Base-by-base conservation (phyloP, 2,329 filamentous ascomycete species). In the Penicillium hesseltinei region DNA sequence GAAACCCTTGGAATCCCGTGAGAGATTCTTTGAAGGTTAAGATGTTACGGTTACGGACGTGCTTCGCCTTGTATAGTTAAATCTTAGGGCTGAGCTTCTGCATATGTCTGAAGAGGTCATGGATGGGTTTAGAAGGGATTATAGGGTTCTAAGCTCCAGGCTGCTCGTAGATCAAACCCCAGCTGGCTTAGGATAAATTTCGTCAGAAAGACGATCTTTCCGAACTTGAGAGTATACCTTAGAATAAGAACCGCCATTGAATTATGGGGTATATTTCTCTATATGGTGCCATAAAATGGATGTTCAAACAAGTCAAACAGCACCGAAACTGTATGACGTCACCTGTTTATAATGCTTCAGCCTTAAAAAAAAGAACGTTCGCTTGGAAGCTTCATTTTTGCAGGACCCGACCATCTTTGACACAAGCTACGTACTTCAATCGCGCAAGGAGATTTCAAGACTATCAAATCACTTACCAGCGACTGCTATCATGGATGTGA, bases 401-500 rank as follows among this genome's bases (percentile, higher is more conserved):
- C n/a, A 13, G 19, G 25, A 43, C 9, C 36, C 7, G n/a, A 9
- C 29, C 15, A 23, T 6, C 17, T 35, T 17, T 15, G 15, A 25
- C n/a, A 29, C 13, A 2, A 29, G 5, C 25, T 9, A 10, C 27
- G 9, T 29, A 38, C n/a, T 46, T 39, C 2, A 19, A 33, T 25
- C 11, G 11, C 3, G 3, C 29, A 5, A 39, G n/a, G 5, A 35
- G 1, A 8, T 13, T 17, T n/a, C 4, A 6, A 17, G n/a, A 5
- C 17, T 5, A 43, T 31, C 25, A 21, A 15, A n/a, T 11, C 10
- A 1, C 13, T 5, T 31, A 23, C 35, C 15, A 36, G 13, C 23
- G 15, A 13, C n/a, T 23, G 25, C 11, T 33, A 54, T 17, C 11
- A 61, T 61, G 59, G 54, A 61, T 54, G 59, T 61, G 43, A 51